A percentile compares a stretch with the other conserved stretches of the same genome.
Conservation (phyloP, 169 alveolate species). For the Cyclospora cayetanensis region DNA sequence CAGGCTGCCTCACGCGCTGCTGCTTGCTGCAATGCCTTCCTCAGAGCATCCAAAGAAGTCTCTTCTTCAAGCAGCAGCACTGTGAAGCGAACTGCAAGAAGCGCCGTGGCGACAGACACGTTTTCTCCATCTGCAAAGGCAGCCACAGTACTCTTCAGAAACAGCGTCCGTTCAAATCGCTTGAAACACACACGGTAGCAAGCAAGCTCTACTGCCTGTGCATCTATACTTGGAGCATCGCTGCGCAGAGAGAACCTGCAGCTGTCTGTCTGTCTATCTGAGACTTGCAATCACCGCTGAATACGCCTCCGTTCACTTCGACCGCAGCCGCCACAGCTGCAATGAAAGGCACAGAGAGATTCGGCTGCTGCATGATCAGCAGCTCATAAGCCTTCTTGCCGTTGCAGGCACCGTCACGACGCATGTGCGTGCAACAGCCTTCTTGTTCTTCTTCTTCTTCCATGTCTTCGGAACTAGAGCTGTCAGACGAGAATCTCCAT, state of each 20-base stretch:
- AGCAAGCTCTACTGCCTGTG: too few relatives aligned
- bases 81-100: background rate
- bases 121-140: conserved; percentile 16
- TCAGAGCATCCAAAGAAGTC: background rate
- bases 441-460: too few relatives aligned
- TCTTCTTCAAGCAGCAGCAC: conserved; percentile 13
- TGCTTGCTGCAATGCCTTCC: conserved; percentile 10
- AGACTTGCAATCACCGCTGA: background rate
- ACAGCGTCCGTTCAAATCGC: background rate
- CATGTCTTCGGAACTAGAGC: too few relatives aligned
- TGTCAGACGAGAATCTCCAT: too few relatives aligned
- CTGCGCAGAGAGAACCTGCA: too few relatives aligned
- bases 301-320: background rate
- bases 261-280: too few relatives aligned
- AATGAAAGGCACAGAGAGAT: background rate
- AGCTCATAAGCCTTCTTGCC: background rate
- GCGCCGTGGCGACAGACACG: background rate
- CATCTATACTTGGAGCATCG: too few relatives aligned
- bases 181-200: background rate
- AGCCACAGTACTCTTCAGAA: conserved; percentile 8
- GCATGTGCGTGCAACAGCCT: too few relatives aligned
- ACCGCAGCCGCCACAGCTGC: conserved; percentile 11
- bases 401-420: too few relatives aligned
- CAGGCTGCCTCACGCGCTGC: conserved; percentile 5
- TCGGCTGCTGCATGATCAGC: conserved; percentile 24